Evolutionary conservation across 2,329 filamentous ascomycete genomes (phyloP).

Genomic region (Geosmithia flava): DNA sequence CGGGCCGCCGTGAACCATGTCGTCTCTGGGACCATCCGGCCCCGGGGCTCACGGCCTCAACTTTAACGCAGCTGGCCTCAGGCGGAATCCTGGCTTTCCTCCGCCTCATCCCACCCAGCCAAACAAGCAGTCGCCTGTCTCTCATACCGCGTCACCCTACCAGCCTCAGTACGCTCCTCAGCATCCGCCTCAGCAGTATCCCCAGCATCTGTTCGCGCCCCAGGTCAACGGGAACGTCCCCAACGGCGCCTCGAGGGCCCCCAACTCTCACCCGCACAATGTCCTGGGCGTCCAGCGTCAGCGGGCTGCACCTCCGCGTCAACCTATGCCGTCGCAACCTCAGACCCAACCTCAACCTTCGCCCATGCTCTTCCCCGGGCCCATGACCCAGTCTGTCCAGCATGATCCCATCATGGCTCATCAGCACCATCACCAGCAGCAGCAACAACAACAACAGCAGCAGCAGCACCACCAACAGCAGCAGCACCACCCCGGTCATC

Average conservation of each 20-base stretch:
- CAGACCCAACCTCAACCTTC: constrained; percentile 21
- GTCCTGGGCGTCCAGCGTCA: constrained; percentile 31
- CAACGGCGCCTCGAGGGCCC: constrained; percentile 31
- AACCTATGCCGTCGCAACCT: constrained; percentile 29
- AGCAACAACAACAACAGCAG: constrained; percentile 11
- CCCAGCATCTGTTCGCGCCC: constrained; percentile 39
- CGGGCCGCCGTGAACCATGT: constrained; percentile 21
- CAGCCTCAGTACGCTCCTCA: constrained; percentile 41
- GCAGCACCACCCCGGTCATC: constrained; percentile 10
- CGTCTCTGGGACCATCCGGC: constrained; percentile 34
- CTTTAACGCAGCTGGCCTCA: constrained; percentile 36
- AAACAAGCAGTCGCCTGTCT: constrained; percentile 42
- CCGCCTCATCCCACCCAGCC: constrained; percentile 35
- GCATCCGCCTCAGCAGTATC: constrained; percentile 32
- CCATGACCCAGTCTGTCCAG: constrained; percentile 27
- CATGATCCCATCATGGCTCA: constrained; percentile 31
- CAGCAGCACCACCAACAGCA: constrained; percentile 16
- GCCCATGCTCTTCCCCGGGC: constrained; percentile 22
- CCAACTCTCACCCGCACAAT: constrained; percentile 28
- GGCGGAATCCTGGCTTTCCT: constrained; percentile 31
- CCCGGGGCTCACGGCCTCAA: constrained; percentile 38
- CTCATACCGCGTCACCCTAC: constrained; percentile 42
- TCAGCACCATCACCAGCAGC: constrained; percentile 20
- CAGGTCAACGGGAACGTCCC: constrained; percentile 33
- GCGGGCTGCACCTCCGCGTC: constrained; percentile 29